Base-by-base conservation (phyloP, 2,329 filamentous ascomycete genomes). In the Cladobotryum protrusum region DNA sequence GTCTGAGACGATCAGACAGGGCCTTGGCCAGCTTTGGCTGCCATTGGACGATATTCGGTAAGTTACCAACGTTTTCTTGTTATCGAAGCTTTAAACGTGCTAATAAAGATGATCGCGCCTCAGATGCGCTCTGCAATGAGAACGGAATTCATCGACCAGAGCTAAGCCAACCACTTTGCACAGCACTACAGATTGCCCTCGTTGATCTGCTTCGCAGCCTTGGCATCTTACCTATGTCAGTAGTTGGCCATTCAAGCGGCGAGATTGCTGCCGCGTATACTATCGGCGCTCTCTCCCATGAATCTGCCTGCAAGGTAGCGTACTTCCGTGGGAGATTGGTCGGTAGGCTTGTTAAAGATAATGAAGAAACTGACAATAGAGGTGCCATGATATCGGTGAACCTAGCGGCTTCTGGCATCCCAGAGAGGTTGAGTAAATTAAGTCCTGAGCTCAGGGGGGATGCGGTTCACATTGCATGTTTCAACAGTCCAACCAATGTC, bases 201-300 rank as follows among this genome's bases (percentile, higher is more conserved):
- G 60, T 72, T 1, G 64, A 71, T 7, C 56, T 72, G 2, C 61
- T 74, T 4, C 45, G 45, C 3, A 56, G 55, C 7, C 61, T 61
- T 45, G 60, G 63, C 4, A 54, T 72, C 19, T 33, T 32, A 4
- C 64, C 67, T 0, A 42, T 54, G 7, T 62, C 59, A 1, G 64
- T 68, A 1, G 63, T 70, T 2, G 70, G 70, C 1, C 70, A 73
- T 49, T 71, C 67, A 0, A 63, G 59, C 3, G 70, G 70, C 4
- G 70, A 72, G 51, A 70, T 72, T 42, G 68, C 63, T 1, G 70
- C 69, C 2, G 69, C 69, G 1, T 72, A 71, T 45, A 64, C 67
- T 2, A 59, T 62, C 1, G 67, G 68, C 1, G 52, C 56, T 8
- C 48, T 72, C n/a, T 57, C 63, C 0, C 53, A 59, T 5, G 56